Evolutionary conservation across 768 basidiomycete species (phyloP).

Genomic region (Mycena galericulata): DNA sequence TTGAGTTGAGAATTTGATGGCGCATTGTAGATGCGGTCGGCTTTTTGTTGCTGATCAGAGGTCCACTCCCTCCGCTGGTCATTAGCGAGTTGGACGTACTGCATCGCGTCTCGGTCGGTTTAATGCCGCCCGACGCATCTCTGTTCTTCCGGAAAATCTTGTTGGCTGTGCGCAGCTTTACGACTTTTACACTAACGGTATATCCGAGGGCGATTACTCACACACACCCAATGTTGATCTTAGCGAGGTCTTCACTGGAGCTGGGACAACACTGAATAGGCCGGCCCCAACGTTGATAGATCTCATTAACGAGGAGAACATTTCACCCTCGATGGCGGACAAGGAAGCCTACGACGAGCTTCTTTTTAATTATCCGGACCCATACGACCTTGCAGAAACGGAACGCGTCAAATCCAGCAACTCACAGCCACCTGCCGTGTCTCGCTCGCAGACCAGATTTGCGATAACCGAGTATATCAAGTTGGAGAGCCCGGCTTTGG

Average conservation of each 20-base stretch:
- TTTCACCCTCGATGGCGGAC: not conserved
- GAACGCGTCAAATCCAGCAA: not conserved
- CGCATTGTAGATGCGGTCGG: too few relatives aligned
- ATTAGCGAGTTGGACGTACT: conserved; percentile 25
- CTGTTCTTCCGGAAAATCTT: conserved; percentile 39
- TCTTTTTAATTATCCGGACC: conserved; percentile 9
- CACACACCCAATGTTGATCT: not conserved
- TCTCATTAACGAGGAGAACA: not conserved
- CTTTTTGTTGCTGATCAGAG: too few relatives aligned
- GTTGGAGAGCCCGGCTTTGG: conserved; percentile 6
- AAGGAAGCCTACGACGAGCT: not conserved
- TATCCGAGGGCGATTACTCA: too few relatives aligned
- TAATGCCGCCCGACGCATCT: conserved; percentile 38
- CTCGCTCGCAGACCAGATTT: conserved; percentile 4
- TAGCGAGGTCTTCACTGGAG: not conserved
- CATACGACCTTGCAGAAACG: conserved; percentile 10
- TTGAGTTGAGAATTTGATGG: too few relatives aligned
- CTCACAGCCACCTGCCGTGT: not conserved
- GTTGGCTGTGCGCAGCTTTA: conserved; percentile 38
- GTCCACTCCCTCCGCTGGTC: too few relatives aligned
- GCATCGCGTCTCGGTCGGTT: conserved; percentile 43
- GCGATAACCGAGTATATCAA: conserved; percentile 14
- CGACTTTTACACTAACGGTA: not conserved
- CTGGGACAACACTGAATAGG: not conserved
- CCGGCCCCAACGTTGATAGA: not conserved